Evolutionary conservation across 2,329 filamentous ascomycete species (phyloP).

Genomic region (Lachnum nothofagi): DNA sequence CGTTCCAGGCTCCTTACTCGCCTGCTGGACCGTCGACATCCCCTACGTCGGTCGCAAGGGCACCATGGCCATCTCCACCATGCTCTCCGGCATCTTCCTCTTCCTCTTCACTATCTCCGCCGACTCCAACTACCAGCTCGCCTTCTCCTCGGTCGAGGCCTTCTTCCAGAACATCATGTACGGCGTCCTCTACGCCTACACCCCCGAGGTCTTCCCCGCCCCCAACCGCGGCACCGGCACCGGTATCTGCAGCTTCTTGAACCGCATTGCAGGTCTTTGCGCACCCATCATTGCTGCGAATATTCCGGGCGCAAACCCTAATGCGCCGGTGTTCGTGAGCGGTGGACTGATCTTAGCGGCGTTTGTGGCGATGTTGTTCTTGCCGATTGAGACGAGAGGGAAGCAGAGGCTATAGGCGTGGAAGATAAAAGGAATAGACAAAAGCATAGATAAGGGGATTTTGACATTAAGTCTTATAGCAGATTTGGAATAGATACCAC

Average conservation of each 20-base stretch:
- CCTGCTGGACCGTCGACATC: constrained; percentile 65
- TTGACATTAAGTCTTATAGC: too few relatives aligned
- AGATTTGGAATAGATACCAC: too few relatives aligned
- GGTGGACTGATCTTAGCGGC: constrained; percentile 53
- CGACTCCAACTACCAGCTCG: constrained; percentile 53
- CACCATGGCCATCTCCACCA: constrained; percentile 63
- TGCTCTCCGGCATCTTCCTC: constrained; percentile 64
- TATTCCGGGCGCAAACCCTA: constrained; percentile 39
- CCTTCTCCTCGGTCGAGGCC: constrained; percentile 62
- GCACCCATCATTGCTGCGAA: constrained; percentile 64
- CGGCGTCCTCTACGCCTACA: constrained; percentile 71
- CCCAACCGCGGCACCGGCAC: constrained; percentile 67
- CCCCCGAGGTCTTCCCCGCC: constrained; percentile 70
- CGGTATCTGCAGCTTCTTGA: constrained; percentile 67
- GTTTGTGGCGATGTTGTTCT: constrained; percentile 54
- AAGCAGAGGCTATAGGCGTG: constrained; percentile 47
- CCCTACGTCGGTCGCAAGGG: constrained; percentile 64
- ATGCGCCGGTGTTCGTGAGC: constrained; percentile 53
- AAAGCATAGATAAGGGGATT: too few relatives aligned
- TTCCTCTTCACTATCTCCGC: constrained; percentile 60
- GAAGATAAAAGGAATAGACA: not conserved
- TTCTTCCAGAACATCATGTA: constrained; percentile 76
- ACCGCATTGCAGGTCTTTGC: constrained; percentile 60
- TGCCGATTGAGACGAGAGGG: constrained; percentile 60
- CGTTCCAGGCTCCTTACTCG: constrained; percentile 71